Percentiles rank a stretch among this genome's conserved stretches.
Conservation (phyloP, 2,329 filamentous ascomycete species). For the Apiospora malaysiana region DNA sequence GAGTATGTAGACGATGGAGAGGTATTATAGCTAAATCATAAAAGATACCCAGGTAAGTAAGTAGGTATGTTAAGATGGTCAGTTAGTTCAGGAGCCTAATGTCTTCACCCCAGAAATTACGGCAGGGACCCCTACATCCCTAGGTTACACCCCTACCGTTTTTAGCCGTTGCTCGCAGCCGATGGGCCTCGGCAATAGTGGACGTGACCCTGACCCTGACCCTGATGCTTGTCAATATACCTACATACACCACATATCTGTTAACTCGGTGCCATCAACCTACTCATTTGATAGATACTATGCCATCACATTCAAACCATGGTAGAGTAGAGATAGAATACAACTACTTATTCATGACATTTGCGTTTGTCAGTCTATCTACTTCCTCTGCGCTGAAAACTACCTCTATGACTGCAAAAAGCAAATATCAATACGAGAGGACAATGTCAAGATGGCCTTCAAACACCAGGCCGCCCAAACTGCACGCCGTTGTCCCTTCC, state of each 20-base stretch:
- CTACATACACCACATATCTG: no score
- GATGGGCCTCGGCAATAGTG: constrained; percentile 16
- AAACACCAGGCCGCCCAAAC: constrained; percentile 7
- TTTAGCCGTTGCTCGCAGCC: constrained; percentile 8
- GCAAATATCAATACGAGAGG: background rate
- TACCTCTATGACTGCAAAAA: constrained; percentile 6
- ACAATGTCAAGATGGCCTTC: background rate
- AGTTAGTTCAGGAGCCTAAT: no score
- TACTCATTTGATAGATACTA: no score
- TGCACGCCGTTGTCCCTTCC: constrained; percentile 20
- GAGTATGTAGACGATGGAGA: no score
- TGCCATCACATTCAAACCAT: no score
- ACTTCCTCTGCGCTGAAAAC: background rate
- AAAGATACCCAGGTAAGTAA: no score
- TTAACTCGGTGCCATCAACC: no score
- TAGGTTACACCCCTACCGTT: background rate
- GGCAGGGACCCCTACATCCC: background rate
- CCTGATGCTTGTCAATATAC: no score
- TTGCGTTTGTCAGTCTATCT: constrained; percentile 11
- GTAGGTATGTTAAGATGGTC: no score
- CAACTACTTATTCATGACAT: background rate
- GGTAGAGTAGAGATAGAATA: no score
- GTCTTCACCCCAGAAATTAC: background rate
- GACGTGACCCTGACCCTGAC: background rate
- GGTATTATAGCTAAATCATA: no score